Evolutionary conservation across 768 basidiomycete species (phyloP).

Genomic region (Mycena galopus): DNA sequence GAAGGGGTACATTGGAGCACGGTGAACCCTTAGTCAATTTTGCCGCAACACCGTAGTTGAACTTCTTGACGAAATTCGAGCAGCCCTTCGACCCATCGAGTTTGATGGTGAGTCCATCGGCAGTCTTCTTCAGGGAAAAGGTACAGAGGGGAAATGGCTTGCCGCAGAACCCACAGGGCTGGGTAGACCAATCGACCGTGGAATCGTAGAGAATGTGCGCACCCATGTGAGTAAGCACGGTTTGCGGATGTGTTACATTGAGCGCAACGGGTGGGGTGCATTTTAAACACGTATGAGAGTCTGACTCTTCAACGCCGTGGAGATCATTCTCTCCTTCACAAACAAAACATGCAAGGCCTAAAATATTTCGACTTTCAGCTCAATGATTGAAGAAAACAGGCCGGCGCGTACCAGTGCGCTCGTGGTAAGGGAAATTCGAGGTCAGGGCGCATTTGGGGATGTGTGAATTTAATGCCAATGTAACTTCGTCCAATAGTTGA

Average conservation of each 20-base stretch:
- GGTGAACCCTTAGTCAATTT: neutral
- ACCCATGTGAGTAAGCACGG: no score
- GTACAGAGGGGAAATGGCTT: slow-evolving; percentile 10
- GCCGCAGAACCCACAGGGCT: slow-evolving; percentile 46
- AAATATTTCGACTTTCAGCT: neutral
- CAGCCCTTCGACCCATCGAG: neutral
- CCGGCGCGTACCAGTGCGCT: neutral
- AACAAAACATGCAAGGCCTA: slow-evolving; percentile 12
- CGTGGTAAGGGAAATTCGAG: neutral
- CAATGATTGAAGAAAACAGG: no score
- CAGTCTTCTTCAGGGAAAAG: neutral
- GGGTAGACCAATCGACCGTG: slow-evolving; percentile 14
- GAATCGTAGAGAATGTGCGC: slow-evolving; percentile 44
- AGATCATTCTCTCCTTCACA: slow-evolving; percentile 15
- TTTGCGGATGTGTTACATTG: slow-evolving; percentile 34
- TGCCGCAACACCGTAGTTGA: neutral
- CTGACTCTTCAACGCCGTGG: neutral
- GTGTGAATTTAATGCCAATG: slow-evolving; percentile 2
- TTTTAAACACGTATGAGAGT: neutral
- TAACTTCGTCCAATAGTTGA: slow-evolving; percentile 38
- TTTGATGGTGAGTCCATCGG: neutral
- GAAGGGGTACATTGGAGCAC: slow-evolving; percentile 13
- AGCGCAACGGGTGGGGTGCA: neutral
- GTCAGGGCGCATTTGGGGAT: neutral
- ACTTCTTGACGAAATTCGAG: neutral